Evolutionary conservation across 345 rosid species (phyloP).

Genomic region (Camelina sativa): DNA sequence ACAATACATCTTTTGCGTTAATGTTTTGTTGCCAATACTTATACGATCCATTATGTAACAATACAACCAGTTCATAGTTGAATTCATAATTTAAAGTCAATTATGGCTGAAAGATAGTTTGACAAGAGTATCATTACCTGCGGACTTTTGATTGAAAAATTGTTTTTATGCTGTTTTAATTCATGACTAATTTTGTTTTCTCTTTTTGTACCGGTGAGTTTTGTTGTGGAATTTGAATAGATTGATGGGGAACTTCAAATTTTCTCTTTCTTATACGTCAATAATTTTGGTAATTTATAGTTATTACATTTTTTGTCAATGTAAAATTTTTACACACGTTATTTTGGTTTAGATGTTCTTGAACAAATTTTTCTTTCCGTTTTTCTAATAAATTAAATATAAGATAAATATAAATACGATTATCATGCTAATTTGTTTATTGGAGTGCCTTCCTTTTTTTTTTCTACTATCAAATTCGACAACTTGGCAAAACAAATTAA

Average conservation of each 20-base stretch:
- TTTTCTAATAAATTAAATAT: background rate
- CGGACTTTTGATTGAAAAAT: background rate
- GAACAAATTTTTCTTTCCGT: background rate
- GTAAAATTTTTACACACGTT: background rate
- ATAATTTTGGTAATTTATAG: background rate
- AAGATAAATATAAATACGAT: background rate
- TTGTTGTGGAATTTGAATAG: background rate
- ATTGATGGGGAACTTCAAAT: background rate
- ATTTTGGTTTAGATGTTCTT: background rate
- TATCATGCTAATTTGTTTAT: background rate
- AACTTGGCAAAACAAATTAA: background rate
- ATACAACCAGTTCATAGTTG: background rate
- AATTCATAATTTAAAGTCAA: background rate
- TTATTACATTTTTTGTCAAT: background rate
- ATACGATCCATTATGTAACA: background rate
- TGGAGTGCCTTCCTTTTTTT: background rate
- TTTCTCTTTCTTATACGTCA: too few species aligned
- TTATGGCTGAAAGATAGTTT: background rate
- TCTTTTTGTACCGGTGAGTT: background rate
- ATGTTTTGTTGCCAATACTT: background rate
- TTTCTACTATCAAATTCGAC: conserved; percentile 11
- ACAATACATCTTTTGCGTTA: background rate
- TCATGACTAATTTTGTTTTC: too few species aligned
- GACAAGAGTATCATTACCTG: background rate
- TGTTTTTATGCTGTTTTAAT: background rate